Percentiles rank a stretch among this genome's conserved stretches.
These are phyloP conservation scores for Dionaea muscipula DNA, from an alignment of 179 eudicot genomes.

Conservation along the genomic window DNA sequence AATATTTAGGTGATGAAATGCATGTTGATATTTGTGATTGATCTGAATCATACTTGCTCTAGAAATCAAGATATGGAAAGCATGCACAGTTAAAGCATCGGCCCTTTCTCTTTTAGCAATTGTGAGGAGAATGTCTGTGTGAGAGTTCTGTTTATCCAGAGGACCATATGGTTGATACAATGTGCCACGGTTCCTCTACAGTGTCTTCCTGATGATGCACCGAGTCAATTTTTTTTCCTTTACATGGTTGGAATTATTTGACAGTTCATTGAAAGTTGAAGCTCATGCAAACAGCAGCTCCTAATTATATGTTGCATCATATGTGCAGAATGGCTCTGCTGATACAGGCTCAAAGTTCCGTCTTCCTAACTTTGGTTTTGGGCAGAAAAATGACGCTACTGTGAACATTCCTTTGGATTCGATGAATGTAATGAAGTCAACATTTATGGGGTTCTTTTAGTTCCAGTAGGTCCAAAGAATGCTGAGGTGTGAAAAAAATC, in stretches of 20 bases:
- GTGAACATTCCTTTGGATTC: constrained; percentile 70
- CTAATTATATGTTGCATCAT: background rate
- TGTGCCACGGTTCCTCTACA: too few species aligned
- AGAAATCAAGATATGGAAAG: too few species aligned
- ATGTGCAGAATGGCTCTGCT: constrained; percentile 46
- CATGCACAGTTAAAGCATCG: too few species aligned
- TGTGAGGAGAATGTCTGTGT: too few species aligned
- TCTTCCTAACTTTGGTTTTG: constrained; percentile 67
- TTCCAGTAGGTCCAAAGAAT: background rate
- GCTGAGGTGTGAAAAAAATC: background rate
- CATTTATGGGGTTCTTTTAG: background rate
- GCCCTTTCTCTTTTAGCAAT: too few species aligned
- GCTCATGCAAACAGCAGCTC: background rate
- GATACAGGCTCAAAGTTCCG: constrained; percentile 65
- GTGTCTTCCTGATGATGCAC: too few species aligned
- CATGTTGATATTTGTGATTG: too few species aligned
- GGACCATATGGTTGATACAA: too few species aligned
- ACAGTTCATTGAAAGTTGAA: background rate
- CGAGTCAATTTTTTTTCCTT: too few species aligned
- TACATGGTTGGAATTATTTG: background rate
- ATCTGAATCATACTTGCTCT: too few species aligned
- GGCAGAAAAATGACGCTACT: constrained; percentile 88
- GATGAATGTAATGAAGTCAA: constrained; percentile 43
- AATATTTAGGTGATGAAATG: too few species aligned
- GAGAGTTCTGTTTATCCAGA: too few species aligned